Evolutionary conservation across 306 rosid genomes (phyloP).

Genomic region (Malus orientalis): DNA sequence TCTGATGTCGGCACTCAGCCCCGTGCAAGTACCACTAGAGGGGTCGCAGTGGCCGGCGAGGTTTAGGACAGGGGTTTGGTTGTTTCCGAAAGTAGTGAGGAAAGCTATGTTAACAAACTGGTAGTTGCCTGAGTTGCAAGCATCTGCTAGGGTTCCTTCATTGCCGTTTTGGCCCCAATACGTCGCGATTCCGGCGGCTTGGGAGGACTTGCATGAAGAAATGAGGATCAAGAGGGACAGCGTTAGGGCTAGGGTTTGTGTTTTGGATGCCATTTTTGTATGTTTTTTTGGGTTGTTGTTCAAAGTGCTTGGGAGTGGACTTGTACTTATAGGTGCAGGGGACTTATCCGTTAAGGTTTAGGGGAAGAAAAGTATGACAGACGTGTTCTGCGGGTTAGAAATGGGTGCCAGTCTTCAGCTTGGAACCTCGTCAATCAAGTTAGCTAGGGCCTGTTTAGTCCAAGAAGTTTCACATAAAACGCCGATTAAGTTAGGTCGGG

Average conservation of each 20-base stretch:
- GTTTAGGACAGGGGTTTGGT: constrained; percentile 31
- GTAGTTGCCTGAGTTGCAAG: constrained; percentile 56
- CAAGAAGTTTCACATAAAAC: too few species aligned
- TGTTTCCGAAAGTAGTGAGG: constrained; percentile 37
- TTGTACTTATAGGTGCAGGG: constrained; percentile 12
- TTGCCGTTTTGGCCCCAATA: constrained; percentile 52
- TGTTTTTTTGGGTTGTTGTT: neutral
- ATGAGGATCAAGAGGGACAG: constrained; percentile 22
- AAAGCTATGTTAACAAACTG: constrained; percentile 56
- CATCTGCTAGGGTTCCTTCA: constrained; percentile 41
- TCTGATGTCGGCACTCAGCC: constrained; percentile 24
- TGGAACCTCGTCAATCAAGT: too few species aligned
- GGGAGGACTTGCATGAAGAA: constrained; percentile 13
- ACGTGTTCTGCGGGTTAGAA: constrained; percentile 4
- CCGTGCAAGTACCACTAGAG: constrained; percentile 15
- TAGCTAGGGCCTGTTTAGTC: too few species aligned
- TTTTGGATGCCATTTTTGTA: constrained; percentile 33
- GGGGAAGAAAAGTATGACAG: constrained; percentile 2
- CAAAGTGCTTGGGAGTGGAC: neutral
- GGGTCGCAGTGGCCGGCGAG: constrained; percentile 44
- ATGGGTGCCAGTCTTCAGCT: neutral
- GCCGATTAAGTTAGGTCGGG: too few species aligned
- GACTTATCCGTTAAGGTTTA: neutral
- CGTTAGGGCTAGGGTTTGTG: constrained; percentile 10
- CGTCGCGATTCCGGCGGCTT: constrained; percentile 38